Base-by-base conservation (phyloP, 306 rosid genomes). In the Adenanthera pavonina region DNA sequence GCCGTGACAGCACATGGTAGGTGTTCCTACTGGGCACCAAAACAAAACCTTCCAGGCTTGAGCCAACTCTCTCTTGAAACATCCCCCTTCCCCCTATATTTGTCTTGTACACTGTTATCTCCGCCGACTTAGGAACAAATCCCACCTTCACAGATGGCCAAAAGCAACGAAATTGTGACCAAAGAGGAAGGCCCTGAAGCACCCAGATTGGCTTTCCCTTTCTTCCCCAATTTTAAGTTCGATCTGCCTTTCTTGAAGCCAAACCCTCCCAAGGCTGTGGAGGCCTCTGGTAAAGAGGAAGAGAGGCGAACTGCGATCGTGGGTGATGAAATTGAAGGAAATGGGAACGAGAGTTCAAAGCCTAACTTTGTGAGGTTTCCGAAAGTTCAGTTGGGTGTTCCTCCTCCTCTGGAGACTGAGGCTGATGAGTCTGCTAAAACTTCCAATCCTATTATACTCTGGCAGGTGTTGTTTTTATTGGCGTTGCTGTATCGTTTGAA, bases 361-460 rank as follows among this genome's bases (percentile, higher is more conserved):
- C 92, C 86, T 1, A 86, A 7, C n/a, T 53, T 87, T 2, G 97
- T 89, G 1, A 81, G 81, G 40, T 92, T 93, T 53, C 94, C 99
- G 0, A 90, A 88, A 49, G 62, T 84, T 12, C 85, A 92, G 41
- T 13, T 77, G 12, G 76, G 57, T 41, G 87, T 79, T 74, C 86
- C 92, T 34, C 79, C 90, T 2, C 87, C 94, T 10, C 72, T 88
- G 83, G 86, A 87, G 79, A 78, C 84, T 66, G 92, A 95, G 33
- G 70, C 75, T 52, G 93, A 95, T 2, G 84, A 74, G 47, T 78
- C 93, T 57, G 16, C 69, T 25, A 92, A 83, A 85, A 89, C 97
- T 81, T 86, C 97, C 74, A 89, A 92, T 82, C 97, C 99, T 17
- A 13, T 87, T n/a, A 71, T 93, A 2, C 59, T 90, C 44, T 95